Base-by-base conservation (phyloP, 2,329 filamentous ascomycete species). In the Exserohilum rostratum region DNA sequence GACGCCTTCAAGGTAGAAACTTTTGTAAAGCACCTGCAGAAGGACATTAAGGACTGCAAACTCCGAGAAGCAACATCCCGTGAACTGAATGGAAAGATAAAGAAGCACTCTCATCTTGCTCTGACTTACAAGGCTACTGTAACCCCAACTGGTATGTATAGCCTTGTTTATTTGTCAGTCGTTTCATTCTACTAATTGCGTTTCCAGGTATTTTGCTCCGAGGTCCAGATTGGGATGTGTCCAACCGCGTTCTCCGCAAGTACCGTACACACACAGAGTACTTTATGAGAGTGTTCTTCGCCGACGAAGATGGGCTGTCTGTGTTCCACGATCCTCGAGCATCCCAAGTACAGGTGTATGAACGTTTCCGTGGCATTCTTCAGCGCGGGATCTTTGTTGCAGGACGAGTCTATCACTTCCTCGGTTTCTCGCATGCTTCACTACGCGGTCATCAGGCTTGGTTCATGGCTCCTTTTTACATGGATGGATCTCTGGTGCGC, bases 241-340 rank as follows among this genome's bases (percentile, higher is more conserved):
- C 85, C 15, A 74, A 74, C 37, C 66, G 71, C 31, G 58, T 74
- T 5, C 60, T 74, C 10, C 64, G 70, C 18, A 67, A 61, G 31
- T 73, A 68, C 34, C 40, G 53, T 6, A 35, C 59, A 10, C 39
- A 70, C 25, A 56, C 60, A 0, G 65, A 72, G 10, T 64, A 61
- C 45, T 74, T 74, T 59, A 61, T 74, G 51, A 83, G 90, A 0
- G 88, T 93, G 0, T 82, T 85, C 6, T 92, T 95, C 63, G 81
- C 81, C 27, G 90, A 95, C 42, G 90, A 96, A 68, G 84, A 90
- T 64, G 88, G 88, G 0, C 79, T 86, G 20, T 82, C 84, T 15
- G 68, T 95, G 0, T 79, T 77, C 15, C 87, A 85, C 68, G 87
- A 86, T 53, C 70, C 81, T 9, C 53, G 60, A 31, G 61, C 64